Evolutionary conservation across 257 asterid genomes (phyloP).

Genomic region (Voacanga thouarsii): DNA sequence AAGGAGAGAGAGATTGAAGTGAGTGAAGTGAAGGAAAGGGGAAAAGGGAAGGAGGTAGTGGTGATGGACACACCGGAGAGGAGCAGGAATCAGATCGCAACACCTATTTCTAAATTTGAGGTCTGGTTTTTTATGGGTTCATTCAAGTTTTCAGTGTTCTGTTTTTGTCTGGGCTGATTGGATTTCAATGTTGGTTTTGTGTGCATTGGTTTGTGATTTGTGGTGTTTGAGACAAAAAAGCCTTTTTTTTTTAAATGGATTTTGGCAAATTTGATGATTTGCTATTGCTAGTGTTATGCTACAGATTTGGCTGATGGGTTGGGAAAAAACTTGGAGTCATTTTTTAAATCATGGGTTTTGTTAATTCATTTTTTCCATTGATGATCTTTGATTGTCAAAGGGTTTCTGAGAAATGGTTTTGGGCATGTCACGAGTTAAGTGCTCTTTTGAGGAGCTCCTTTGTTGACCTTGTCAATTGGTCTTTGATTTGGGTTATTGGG

Average conservation of each 20-base stretch:
- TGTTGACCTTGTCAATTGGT: not conserved
- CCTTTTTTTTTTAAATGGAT: conserved; percentile 24
- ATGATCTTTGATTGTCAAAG: not conserved
- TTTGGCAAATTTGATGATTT: conserved; percentile 18
- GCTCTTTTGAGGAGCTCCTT: not conserved
- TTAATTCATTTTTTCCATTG: not conserved
- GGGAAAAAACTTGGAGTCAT: not conserved
- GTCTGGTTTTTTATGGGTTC: conserved; percentile 36
- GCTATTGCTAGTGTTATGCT: not conserved
- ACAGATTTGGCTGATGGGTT: conserved; percentile 7
- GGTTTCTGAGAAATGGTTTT: conserved; percentile 5
- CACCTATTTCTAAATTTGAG: conserved; percentile 67
- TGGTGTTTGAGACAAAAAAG: conserved; percentile 17
- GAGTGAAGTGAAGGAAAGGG: conserved; percentile 17
- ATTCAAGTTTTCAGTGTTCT: not conserved
- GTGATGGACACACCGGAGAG: conserved; percentile 92
- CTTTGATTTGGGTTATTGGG: not conserved
- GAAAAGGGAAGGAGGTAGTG: conserved; percentile 40
- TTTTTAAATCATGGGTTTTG: not conserved
- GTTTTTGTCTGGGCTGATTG: not conserved
- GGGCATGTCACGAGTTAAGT: not conserved
- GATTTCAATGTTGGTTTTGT: conserved; percentile 11
- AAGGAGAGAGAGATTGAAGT: not conserved
- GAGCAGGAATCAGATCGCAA: conserved; percentile 71
- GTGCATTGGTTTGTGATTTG: conserved; percentile 7